phyloP scores from a whole-genome alignment of 1,284 basidiomycete genomes.

The Ustilago loliicola region DNA sequence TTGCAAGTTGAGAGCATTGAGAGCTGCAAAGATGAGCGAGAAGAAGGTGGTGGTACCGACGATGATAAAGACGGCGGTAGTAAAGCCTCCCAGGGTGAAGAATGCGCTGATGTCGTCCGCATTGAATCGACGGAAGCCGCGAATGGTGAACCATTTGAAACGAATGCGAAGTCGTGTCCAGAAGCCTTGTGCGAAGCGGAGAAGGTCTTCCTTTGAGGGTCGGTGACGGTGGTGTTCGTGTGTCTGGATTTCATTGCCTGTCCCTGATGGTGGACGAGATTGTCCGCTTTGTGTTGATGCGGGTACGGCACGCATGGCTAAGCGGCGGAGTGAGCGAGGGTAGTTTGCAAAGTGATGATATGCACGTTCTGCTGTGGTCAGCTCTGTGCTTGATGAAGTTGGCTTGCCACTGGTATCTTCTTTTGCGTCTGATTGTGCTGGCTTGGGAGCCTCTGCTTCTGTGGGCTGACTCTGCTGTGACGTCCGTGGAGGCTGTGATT shows the following conservation, averaged over 20 bases:
- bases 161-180: constrained; percentile 90
- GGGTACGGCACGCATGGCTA: constrained; percentile 61
- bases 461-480: background rate
- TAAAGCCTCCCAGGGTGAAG: constrained; percentile 83
- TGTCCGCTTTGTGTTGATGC: constrained; percentile 18
- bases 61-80: constrained; percentile 92
- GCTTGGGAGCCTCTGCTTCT: background rate
- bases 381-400: constrained; percentile 20
- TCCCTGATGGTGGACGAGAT: constrained; percentile 8
- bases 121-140: constrained; percentile 94
- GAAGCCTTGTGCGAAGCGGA: constrained; percentile 86
- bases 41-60: constrained; percentile 97
- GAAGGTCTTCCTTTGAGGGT: constrained; percentile 76
- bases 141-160: constrained; percentile 98
- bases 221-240: constrained; percentile 32
- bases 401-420: background rate
- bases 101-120: constrained; percentile 98
- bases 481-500: background rate
- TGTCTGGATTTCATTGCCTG: constrained; percentile 17
- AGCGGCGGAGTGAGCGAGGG: constrained; percentile 58
- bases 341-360: constrained; percentile 64
- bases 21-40: constrained; percentile 88
- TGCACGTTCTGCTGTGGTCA: constrained; percentile 40
- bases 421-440: background rate
- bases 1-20: constrained; percentile 93